Percentiles rank a stretch among this genome's conserved stretches.
phyloP scores from a whole-genome alignment of 2,329 filamentous ascomycete species.

The Zymoseptoria tritici region DNA sequence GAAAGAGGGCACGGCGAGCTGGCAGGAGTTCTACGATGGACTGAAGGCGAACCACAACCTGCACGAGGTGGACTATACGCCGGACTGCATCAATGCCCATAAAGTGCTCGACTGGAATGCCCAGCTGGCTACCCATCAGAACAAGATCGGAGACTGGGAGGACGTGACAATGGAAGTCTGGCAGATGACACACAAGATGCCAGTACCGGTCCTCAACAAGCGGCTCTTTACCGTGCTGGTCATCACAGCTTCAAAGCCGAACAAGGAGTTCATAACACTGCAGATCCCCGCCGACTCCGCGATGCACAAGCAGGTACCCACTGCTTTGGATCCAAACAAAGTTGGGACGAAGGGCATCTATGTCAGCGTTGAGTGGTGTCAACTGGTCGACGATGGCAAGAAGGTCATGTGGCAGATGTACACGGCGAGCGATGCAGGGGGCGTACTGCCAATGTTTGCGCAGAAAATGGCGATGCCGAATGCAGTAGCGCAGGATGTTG shows the following conservation, averaged over 20 bases:
- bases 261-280: constrained; percentile 28
- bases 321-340: constrained; percentile 19
- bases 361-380: constrained; percentile 57
- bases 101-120: constrained; percentile 38
- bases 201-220: constrained; percentile 48
- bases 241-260: constrained; percentile 39
- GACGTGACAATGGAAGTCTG: constrained; percentile 41
- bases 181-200: constrained; percentile 61
- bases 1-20: constrained; percentile 49
- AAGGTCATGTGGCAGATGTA: constrained; percentile 70
- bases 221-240: constrained; percentile 62
- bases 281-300: constrained; percentile 33
- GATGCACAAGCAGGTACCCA: background rate
- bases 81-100: constrained; percentile 45
- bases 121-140: constrained; percentile 4
- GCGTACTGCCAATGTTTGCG: constrained; percentile 56
- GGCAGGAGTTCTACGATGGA: constrained; percentile 55
- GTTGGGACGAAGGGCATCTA: constrained; percentile 47
- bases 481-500: constrained; percentile 63
- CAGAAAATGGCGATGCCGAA: constrained; percentile 58
- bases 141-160: constrained; percentile 18
- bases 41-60: constrained; percentile 53
- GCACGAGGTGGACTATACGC: constrained; percentile 53
- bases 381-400: constrained; percentile 33
- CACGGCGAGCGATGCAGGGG: constrained; percentile 63